phyloP scores from a whole-genome alignment of 176 grass and related monocot genomes.

The Rhynchospora tenuis region DNA sequence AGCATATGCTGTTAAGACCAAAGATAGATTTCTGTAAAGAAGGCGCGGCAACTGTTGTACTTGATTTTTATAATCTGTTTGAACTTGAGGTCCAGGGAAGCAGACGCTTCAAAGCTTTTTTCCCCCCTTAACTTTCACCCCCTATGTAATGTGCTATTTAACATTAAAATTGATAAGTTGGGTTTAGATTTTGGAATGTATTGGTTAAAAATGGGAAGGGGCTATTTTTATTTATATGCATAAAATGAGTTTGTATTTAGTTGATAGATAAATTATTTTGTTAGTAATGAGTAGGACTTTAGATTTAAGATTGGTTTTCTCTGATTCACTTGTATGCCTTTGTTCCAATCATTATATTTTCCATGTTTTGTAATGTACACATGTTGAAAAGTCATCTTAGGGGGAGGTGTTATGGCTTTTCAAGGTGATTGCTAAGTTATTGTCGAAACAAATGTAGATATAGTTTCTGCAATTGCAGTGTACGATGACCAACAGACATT shows the following conservation, averaged over 20 bases:
- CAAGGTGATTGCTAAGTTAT: background rate
- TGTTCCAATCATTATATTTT: background rate
- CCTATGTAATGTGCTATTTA: background rate
- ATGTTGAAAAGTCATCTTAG: background rate
- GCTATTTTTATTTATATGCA: background rate
- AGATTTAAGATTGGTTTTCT: background rate
- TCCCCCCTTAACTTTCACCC: background rate
- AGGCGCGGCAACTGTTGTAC: background rate
- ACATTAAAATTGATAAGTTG: background rate
- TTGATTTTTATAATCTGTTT: background rate
- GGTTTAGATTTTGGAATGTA: background rate
- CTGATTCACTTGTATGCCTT: background rate
- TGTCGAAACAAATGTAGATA: background rate
- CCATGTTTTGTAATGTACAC: background rate
- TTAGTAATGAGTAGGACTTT: background rate
- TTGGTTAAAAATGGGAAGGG: background rate
- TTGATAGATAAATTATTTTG: background rate
- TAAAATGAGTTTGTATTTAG: background rate
- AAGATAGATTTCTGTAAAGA: conserved; percentile 3
- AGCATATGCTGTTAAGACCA: background rate
- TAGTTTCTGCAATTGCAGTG: background rate
- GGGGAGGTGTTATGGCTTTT: background rate
- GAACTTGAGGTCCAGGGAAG: background rate
- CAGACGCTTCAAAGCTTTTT: background rate
- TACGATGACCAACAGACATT: no score